These are phyloP conservation scores for Trichoderma virens DNA, from an alignment of 495 filamentous ascomycete species.

Conservation along the genomic window DNA sequence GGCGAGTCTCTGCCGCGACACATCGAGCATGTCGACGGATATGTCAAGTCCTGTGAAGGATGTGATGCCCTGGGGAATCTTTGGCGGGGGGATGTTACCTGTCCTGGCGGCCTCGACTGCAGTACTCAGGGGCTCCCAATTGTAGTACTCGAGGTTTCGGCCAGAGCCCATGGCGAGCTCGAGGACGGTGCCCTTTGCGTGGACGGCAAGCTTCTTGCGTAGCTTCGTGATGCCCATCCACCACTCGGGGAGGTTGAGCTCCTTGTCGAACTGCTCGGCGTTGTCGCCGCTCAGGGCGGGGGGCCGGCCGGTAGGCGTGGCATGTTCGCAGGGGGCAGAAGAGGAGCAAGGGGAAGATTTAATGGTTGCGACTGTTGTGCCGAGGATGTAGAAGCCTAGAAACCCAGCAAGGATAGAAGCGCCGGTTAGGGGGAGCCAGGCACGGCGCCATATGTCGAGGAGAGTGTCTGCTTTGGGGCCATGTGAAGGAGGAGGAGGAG, in stretches of 20 bases:
- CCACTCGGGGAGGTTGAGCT: slow-evolving; percentile 52
- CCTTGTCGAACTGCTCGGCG: slow-evolving; percentile 23
- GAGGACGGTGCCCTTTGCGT: slow-evolving; percentile 71
- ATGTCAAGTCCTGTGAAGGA: slow-evolving; percentile 42
- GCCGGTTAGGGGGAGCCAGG: slow-evolving; percentile 24
- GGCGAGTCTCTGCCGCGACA: slow-evolving; percentile 31
- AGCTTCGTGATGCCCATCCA: slow-evolving; percentile 55
- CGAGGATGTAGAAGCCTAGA: slow-evolving; percentile 23
- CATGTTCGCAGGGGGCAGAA: slow-evolving; percentile 5
- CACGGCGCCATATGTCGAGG: slow-evolving; percentile 4
- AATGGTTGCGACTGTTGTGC: slow-evolving; percentile 18
- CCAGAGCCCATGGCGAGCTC: slow-evolving; percentile 92
- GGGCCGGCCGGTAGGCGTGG: slow-evolving; percentile 10
- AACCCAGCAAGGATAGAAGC: slow-evolving; percentile 20
- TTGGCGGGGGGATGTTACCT: slow-evolving; percentile 10
- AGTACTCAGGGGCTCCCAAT: slow-evolving; percentile 1
- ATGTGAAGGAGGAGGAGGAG: slow-evolving; percentile 18
- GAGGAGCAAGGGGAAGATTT: slow-evolving; percentile 8
- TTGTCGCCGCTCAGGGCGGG: slow-evolving; percentile 14
- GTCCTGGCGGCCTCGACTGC: slow-evolving; percentile 7
- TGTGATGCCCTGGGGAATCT: slow-evolving; percentile 16
- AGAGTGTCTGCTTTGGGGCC: slow-evolving; percentile 10
- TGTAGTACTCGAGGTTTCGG: slow-evolving; percentile 71
- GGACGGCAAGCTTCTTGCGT: slow-evolving; percentile 50
- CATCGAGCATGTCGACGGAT: slow-evolving; percentile 33